Percentiles rank a stretch among this genome's conserved stretches.
phyloP scores from a whole-genome alignment of 352 stramenopile genomes.

The Paralagenidium karlingii region DNA sequence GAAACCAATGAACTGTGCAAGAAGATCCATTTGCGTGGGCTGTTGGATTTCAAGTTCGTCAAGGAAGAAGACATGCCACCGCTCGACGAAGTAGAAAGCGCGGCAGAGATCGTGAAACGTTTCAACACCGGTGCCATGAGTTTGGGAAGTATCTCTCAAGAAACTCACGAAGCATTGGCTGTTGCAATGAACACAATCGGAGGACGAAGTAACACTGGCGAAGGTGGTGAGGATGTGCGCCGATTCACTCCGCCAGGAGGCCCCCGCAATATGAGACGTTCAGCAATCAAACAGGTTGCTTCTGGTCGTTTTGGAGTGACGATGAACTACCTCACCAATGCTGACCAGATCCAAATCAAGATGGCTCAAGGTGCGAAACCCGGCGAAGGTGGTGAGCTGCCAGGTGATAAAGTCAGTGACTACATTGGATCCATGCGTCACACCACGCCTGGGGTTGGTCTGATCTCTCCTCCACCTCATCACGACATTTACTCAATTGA shows the following conservation, averaged over 20 bases:
- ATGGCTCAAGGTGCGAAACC: constrained; percentile 97
- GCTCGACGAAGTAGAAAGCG: constrained; percentile 89
- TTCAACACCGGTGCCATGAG: constrained; percentile 96
- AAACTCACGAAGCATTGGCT: constrained; percentile 92
- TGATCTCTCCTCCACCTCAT: constrained; percentile 94
- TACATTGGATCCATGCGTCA: constrained; percentile 94
- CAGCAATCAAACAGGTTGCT: constrained; percentile 93
- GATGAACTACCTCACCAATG: constrained; percentile 95
- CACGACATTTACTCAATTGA: constrained; percentile 99
- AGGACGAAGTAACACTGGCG: constrained; percentile 91
- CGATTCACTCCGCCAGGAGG: constrained; percentile 41
- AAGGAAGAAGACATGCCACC: constrained; percentile 75
- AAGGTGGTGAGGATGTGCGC: constrained; percentile 90
- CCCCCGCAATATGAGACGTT: constrained; percentile 52
- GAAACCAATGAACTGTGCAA: constrained; percentile 81
- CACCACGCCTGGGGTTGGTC: constrained; percentile 91
- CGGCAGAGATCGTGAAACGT: constrained; percentile 91
- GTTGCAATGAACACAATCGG: constrained; percentile 93
- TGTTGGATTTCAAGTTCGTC: constrained; percentile 92
- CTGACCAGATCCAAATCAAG: constrained; percentile 97
- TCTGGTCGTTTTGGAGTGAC: constrained; percentile 94
- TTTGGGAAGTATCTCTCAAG: constrained; percentile 90
- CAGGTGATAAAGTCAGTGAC: constrained; percentile 93
- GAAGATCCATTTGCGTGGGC: constrained; percentile 88
- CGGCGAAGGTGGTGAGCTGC: constrained; percentile 93